Evolutionary conservation across 1,139 yeast genomes (phyloP), one percentile per base, ranked within the genome.

Genomic region (Pichia sp.): DNA sequence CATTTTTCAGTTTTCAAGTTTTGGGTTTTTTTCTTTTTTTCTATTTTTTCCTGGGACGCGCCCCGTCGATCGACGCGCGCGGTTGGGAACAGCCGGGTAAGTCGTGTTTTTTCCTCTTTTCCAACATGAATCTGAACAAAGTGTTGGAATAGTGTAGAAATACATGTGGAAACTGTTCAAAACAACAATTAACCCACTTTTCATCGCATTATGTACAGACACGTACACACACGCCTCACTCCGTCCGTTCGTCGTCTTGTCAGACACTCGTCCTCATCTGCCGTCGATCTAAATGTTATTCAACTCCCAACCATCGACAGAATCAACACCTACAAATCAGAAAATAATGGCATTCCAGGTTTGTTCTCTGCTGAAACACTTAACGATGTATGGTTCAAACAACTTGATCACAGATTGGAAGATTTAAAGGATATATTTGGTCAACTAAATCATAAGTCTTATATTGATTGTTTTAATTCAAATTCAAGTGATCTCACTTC

Each of bases 321-420:
- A 29, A 33, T 61, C 18, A 58, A 60, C 34, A 38, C 52, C 3
- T 48, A 52, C 31, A 52, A 52, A 39, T 46, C 54, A 3, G 28
- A 45, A 14, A 42, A 43, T 14, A 29, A 49, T 3, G 66, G 66
- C 28, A 53, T 63, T 8, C 53, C 56, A 5, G 91, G 91, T 1
- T 69, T 84, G 22, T 76, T 79, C 56, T 75, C 84, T 13, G 58
- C 73, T 16, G 61, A 72, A 31, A 80, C 87, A 14, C 66, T 84
- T 27, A 66, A 78, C 39, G 80, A 77, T 59, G 74, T 84, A 41
- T 85, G 88, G 85, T 80, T 74, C 60, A 70, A 76, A 43, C 75
- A 86, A 66, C 78, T 83, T 9, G 70, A 72, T 19, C 57, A 63
- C 27, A 74, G 81, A 54, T 72, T 79, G 7, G 71, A 71, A 16